Base-by-base conservation (phyloP, 129 eudicot species). In the Chrysanthemum seticuspe region DNA sequence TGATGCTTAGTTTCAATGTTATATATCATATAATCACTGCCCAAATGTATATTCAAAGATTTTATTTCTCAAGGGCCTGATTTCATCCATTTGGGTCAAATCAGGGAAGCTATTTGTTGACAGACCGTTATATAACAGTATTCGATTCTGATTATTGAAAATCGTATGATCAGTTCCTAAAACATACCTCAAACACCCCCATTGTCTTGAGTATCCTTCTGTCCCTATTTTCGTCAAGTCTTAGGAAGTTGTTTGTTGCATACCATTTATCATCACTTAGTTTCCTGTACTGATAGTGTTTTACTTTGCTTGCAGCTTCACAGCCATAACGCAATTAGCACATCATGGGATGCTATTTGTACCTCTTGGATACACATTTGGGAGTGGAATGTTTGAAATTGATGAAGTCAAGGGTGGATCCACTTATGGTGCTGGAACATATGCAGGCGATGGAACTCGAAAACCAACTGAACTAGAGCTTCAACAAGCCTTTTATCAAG, bases 331-430 rank as follows among this genome's bases (percentile, higher is more conserved):
- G 1, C 97, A 91, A 68, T 73, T 91, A 31, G 88, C 93, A 51
- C 91, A 88, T 71, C 97, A 91, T 68, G 97, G 97, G 14, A 91
- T 91, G 90, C 25, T 91, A 65, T 91, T 78, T 82, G 96, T 91
- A 8, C 97, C 97, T 14, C 76, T 88, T 21, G 97, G 97, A 19
- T 91, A 91, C 75, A 88, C 97, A 0, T 88, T 86, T 68, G 96
- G 96, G 49, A 79, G 68, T 48, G 92, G 90, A 19, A 91, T 91
- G 97, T 88, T 88, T 68, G 92, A 91, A 84, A 86, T 88, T 81
- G 72, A 83, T n/a, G 70, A 88, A 73, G 92, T 88, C 36, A 88
- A 86, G 62, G 97, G 96, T 64, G 97, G 97, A 31, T 88, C 96
- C 62, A 75, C 92, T 13, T 91, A 91, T 72, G 97, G 97, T 44